These are phyloP conservation scores for Trichoderma hamatum DNA, from an alignment of 2,329 filamentous ascomycete genomes.

Conservation along the genomic window DNA sequence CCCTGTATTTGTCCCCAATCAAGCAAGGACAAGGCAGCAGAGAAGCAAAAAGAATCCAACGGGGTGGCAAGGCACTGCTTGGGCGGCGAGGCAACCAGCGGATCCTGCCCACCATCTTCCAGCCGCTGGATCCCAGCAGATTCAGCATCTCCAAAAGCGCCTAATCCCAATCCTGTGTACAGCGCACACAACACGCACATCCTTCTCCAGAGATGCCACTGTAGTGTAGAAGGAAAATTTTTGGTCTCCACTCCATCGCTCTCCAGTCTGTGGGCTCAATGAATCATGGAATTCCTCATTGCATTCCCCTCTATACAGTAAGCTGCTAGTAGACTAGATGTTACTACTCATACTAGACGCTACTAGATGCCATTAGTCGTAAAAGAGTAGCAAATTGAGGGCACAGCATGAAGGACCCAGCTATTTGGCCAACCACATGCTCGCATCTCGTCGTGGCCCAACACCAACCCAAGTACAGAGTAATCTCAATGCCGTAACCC, in stretches of 20 bases:
- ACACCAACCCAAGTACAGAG: not conserved
- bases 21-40: not conserved
- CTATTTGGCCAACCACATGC: not conserved
- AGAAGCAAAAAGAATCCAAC: not conserved
- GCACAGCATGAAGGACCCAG: not conserved
- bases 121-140: not conserved
- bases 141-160: not conserved
- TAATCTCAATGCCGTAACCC: not conserved
- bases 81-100: slow-evolving; percentile 23
- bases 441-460: not conserved
- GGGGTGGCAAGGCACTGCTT: slow-evolving; percentile 1
- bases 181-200: not conserved
- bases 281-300: not conserved
- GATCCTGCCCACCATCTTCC: not conserved
- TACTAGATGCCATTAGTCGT: not conserved
- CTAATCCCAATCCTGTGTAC: slow-evolving; percentile 3
- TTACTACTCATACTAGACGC: too few relatives aligned
- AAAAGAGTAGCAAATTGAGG: not conserved
- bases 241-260: slow-evolving; percentile 15
- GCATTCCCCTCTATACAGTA: not conserved
- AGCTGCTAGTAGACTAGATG: too few relatives aligned
- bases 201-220: not conserved
- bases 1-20: not conserved
- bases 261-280: not conserved
- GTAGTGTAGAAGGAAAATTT: not conserved